phyloP scores from a whole-genome alignment of 768 basidiomycete genomes.

The Trametes cubensis region DNA sequence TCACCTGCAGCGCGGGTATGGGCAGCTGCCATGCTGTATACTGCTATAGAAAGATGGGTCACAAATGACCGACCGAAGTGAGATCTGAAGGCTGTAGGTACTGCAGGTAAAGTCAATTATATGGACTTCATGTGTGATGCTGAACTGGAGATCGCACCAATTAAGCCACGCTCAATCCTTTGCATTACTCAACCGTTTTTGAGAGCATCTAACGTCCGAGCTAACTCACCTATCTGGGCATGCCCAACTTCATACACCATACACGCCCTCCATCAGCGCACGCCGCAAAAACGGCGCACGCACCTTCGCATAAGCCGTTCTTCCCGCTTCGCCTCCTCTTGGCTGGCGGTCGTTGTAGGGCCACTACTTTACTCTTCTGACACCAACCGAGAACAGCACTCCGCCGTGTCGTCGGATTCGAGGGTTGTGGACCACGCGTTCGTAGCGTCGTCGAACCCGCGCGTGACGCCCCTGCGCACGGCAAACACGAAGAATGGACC shows the following conservation, averaged over 20 bases:
- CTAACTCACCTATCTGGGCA: conserved; percentile 9
- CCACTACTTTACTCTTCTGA: conserved; percentile 12
- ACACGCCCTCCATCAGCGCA: conserved; percentile 77
- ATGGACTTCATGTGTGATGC: no score
- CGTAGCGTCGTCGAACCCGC: conserved; percentile 50
- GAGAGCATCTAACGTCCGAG: conserved; percentile 7
- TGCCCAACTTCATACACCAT: conserved; percentile 40
- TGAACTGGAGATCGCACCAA: no score
- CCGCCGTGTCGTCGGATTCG: conserved; percentile 3
- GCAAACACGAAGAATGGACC: conserved; percentile 67
- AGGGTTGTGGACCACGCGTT: conserved; percentile 27
- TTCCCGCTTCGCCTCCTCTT: conserved; percentile 36
- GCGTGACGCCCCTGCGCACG: conserved; percentile 56
- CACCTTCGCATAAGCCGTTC: conserved; percentile 57
- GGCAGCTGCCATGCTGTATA: no score
- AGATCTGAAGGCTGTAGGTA: no score
- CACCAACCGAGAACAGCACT: conserved; percentile 2
- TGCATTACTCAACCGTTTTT: no score
- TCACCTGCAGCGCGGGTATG: no score
- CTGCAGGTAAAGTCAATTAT: no score
- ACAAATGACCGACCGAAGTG: no score
- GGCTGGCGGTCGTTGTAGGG: conserved; percentile 15
- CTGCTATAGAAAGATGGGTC: no score
- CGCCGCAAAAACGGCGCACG: conserved; percentile 72
- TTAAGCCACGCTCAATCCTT: no score